A percentile compares a stretch with the other conserved stretches of the same genome.
Evolutionary conservation across 1,284 basidiomycete genomes (phyloP).

Genomic region (Microstroma glucosiphilum): DNA sequence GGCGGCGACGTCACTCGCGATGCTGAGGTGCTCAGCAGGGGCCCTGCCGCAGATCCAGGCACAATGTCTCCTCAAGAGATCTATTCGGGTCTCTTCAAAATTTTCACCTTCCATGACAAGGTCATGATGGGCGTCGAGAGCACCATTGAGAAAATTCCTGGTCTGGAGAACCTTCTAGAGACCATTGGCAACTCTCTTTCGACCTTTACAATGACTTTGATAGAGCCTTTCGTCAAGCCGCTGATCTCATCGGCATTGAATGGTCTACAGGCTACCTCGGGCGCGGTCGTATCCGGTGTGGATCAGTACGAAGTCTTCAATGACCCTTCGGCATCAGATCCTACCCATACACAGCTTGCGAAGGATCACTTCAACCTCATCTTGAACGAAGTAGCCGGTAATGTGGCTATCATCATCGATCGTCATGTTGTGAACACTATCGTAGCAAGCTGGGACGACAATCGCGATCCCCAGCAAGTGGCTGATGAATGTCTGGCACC

Average conservation of each 20-base stretch:
- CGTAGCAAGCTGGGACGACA: constrained; percentile 65
- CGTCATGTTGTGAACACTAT: constrained; percentile 63
- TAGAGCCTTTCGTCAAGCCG: constrained; percentile 51
- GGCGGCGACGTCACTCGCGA: constrained; percentile 26
- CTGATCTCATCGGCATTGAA: constrained; percentile 42
- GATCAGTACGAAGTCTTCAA: constrained; percentile 52
- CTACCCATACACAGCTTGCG: constrained; percentile 43
- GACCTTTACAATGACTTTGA: constrained; percentile 40
- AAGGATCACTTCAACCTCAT: constrained; percentile 51
- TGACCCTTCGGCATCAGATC: constrained; percentile 48
- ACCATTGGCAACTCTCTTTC: constrained; percentile 65
- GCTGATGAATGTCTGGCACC: constrained; percentile 40
- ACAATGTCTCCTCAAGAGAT: constrained; percentile 84
- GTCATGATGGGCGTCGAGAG: constrained; percentile 73
- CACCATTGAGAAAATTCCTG: constrained; percentile 65
- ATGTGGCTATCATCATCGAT: constrained; percentile 54
- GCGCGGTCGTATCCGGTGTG: constrained; percentile 48
- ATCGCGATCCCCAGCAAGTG: constrained; percentile 20
- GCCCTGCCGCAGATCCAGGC: constrained; percentile 53
- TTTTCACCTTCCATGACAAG: constrained; percentile 76
- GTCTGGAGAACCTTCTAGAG: constrained; percentile 64
- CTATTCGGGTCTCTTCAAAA: constrained; percentile 56
- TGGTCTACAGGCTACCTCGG: constrained; percentile 44
- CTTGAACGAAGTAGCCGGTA: constrained; percentile 51
- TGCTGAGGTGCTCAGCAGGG: constrained; percentile 33